Conservation (phyloP, 495 filamentous ascomycete species). For the Choiromyces venosus region DNA sequence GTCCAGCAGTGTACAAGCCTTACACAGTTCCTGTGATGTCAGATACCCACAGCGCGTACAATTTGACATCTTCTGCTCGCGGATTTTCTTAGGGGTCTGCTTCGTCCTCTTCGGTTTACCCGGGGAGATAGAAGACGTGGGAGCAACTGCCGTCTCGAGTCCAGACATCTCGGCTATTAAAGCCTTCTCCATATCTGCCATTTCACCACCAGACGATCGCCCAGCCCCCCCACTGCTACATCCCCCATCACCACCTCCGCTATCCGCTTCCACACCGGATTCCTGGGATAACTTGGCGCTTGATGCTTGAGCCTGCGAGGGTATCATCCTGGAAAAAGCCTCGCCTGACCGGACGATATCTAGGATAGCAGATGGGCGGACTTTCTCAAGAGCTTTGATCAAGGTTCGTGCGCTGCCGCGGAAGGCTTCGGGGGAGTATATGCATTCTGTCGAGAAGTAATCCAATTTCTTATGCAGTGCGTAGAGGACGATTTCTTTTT, state of each 20-base stretch:
- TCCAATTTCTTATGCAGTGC: conserved; percentile 93
- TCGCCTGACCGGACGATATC: conserved; percentile 93
- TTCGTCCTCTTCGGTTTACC: conserved; percentile 32
- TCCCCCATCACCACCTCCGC: conserved; percentile 61
- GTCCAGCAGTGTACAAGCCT: conserved; percentile 86
- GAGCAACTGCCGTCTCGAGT: conserved; percentile 66
- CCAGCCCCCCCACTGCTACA: conserved; percentile 69
- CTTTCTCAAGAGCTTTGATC: conserved; percentile 90
- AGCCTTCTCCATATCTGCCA: conserved; percentile 86
- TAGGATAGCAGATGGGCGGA: conserved; percentile 86
- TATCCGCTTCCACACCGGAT: conserved; percentile 36
- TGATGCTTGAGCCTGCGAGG: conserved; percentile 43
- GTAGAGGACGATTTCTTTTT: conserved; percentile 98
- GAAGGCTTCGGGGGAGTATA: conserved; percentile 98
- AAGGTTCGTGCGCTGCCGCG: conserved; percentile 81
- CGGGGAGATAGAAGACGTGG: conserved; percentile 40
- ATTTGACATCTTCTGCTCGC: conserved; percentile 67
- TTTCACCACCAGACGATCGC: conserved; percentile 59
- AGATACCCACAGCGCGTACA: conserved; percentile 90
- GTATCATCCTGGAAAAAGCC: conserved; percentile 87
- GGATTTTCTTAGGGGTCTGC: conserved; percentile 17
- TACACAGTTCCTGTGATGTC: conserved; percentile 90
- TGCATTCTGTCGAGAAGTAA: conserved; percentile 97
- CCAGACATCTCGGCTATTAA: conserved; percentile 62
- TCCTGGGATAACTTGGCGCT: neutral